Evolutionary conservation across 495 filamentous ascomycete species (phyloP).

Genomic region (Penicillium chermesinum): DNA sequence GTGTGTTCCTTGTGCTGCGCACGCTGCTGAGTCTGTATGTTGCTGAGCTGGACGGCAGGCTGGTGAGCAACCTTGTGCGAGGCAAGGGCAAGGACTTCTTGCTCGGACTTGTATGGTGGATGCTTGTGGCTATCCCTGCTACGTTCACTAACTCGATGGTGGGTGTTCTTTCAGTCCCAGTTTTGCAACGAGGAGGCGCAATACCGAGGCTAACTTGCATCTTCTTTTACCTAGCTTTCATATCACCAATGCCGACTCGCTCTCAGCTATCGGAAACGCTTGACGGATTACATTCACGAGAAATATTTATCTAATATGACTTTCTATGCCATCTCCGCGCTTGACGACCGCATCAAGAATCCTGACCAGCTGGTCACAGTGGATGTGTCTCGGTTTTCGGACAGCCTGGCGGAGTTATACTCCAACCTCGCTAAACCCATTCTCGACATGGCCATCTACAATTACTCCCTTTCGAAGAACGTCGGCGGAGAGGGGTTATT

Average conservation of each 20-base stretch:
- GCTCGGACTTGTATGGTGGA: slow-evolving; percentile 92
- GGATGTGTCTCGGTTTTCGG: slow-evolving; percentile 93
- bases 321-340: slow-evolving; percentile 90
- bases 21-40: slow-evolving; percentile 93
- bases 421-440: slow-evolving; percentile 95
- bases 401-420: slow-evolving; percentile 90
- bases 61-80: slow-evolving; percentile 86
- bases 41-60: slow-evolving; percentile 85
- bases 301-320: slow-evolving; percentile 94
- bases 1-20: slow-evolving; percentile 78
- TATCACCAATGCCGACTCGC: slow-evolving; percentile 96
- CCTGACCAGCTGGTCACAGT: slow-evolving; percentile 96
- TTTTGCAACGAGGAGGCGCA: slow-evolving; percentile 8
- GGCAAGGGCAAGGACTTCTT: slow-evolving; percentile 91
- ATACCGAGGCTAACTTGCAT: not conserved
- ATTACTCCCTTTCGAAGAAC: slow-evolving; percentile 82
- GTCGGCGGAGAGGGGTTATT: slow-evolving; percentile 93
- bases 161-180: slow-evolving; percentile 21
- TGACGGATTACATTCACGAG: slow-evolving; percentile 89
- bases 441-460: slow-evolving; percentile 94
- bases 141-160: slow-evolving; percentile 99
- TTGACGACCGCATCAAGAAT: slow-evolving; percentile 98
- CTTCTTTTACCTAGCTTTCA: slow-evolving; percentile 74
- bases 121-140: slow-evolving; percentile 93
- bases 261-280: slow-evolving; percentile 81